Evolutionary conservation across 2,329 filamentous ascomycete species (phyloP), one percentile per base, ranked within the genome.

Genomic region (Tympanopsis confertula): DNA sequence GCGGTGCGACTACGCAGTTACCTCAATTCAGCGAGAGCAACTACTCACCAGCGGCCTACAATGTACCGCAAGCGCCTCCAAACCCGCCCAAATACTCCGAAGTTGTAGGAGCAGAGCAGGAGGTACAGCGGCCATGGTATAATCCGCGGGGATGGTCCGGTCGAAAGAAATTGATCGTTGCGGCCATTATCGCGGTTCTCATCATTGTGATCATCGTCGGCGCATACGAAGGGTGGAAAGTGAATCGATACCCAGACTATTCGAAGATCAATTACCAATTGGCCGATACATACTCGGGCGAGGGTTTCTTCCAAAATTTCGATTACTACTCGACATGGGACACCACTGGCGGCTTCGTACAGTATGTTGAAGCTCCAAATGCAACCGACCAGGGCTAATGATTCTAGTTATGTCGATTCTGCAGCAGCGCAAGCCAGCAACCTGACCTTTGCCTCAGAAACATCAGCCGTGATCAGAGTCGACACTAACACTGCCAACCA

Each of bases 401-500:
- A 38, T 41, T 37, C 12, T 37, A 57, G 46, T 42, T 69, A 63
- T 45, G 62, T 69, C 15, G 54, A 61, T 44, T 47, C 51, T 35
- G 39, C 49, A 1, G 52, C 59, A 2, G 53, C 59, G 1, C 42
- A 36, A 2, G 37, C 37, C 13, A 41, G 57, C 4, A 83, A 83
- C 55, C 64, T 83, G 20, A 82, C 79, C 1, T 74, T 72, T 46
- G 71, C 75, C 4, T 66, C 68, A 1, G 47, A 60, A 1, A 55
- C 57, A 28, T 63, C 69, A 0, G 76, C 75, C 7, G 47, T 82
- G 14, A 51, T 83, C 20, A 63, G 59, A 32, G 78, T 82, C 36
- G 78, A 82, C 50, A 76, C 73, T 10, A 65, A 63, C 2, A 70
- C 76, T 13, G 65, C 65, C 3, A 57, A 75, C 44, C 68, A 74